Percentiles rank a stretch among this genome's conserved stretches.
Conservation (phyloP, 2,329 filamentous ascomycete genomes). For the Monilinia vaccinii-corymbosi region DNA sequence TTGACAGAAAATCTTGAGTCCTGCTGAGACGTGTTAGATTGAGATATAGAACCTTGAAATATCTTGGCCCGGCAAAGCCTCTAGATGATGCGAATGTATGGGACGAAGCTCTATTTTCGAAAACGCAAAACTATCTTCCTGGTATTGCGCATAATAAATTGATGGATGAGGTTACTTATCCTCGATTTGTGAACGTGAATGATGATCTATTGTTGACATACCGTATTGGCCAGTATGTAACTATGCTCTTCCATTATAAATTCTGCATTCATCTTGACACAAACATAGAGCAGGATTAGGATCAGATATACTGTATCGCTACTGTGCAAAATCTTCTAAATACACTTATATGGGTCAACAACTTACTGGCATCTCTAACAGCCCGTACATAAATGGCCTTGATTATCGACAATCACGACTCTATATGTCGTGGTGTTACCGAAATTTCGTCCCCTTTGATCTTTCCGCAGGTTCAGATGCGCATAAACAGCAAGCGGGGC, state of each 20-base stretch:
- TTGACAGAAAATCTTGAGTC: background rate
- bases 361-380: slow-evolving; percentile 21
- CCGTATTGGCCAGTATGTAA: slow-evolving; percentile 23
- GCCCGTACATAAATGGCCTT: slow-evolving; percentile 24
- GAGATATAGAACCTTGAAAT: slow-evolving; percentile 17
- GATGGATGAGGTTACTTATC: slow-evolving; percentile 22
- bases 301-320: slow-evolving; percentile 21
- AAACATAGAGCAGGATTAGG: slow-evolving; percentile 20
- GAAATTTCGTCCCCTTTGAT: slow-evolving; percentile 17
- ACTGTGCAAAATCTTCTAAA: slow-evolving; percentile 15
- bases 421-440: slow-evolving; percentile 25
- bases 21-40: slow-evolving; percentile 12
- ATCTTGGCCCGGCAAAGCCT: background rate
- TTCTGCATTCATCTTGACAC: background rate
- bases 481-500: slow-evolving; percentile 25
- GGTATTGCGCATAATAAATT: slow-evolving; percentile 14
- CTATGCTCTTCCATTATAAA: background rate
- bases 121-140: slow-evolving; percentile 17
- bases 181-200: slow-evolving; percentile 22
- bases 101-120: slow-evolving; percentile 16
- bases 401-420: slow-evolving; percentile 16
- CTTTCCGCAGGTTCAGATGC: slow-evolving; percentile 11
- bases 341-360: slow-evolving; percentile 21
- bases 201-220: slow-evolving; percentile 22
- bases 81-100: slow-evolving; percentile 7